Percentiles rank a stretch among this genome's conserved stretches.
Conservation (phyloP, 2,329 filamentous ascomycete species). For the Colletotrichum cereale region DNA sequence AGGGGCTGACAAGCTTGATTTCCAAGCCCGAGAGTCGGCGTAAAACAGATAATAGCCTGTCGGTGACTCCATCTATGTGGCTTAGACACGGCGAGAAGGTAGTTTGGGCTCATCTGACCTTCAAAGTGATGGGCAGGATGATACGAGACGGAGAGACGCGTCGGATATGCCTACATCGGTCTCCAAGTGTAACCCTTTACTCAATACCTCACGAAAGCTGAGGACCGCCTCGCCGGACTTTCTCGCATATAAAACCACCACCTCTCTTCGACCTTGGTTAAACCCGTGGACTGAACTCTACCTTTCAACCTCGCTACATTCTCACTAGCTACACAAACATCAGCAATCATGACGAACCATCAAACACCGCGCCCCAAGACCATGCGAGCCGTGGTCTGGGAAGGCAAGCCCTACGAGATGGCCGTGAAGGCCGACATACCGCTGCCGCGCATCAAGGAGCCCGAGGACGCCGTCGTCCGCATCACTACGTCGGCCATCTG, state of each 20-base stretch:
- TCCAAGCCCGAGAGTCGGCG: not conserved
- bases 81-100: not conserved
- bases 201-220: too few species aligned
- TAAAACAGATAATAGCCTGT: not conserved
- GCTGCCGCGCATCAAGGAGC: conserved; percentile 37
- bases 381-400: conserved; percentile 39
- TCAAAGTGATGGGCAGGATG: not conserved
- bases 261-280: too few species aligned
- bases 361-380: conserved; percentile 9
- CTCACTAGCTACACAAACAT: not conserved
- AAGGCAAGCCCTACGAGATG: conserved; percentile 44
- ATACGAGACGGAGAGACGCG: not conserved
- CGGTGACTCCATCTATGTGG: not conserved
- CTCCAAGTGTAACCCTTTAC: not conserved
- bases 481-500: conserved; percentile 52
- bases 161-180: not conserved
- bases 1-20: not conserved
- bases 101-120: not conserved
- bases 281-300: too few species aligned
- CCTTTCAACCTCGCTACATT: not conserved
- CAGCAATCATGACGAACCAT: conserved; percentile 2
- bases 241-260: not conserved
- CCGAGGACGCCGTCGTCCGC: conserved; percentile 51
- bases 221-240: too few species aligned
- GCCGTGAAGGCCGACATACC: conserved; percentile 40